A percentile compares a stretch with the other conserved stretches of the same genome.
These are phyloP conservation scores for Candida michaelii DNA, from an alignment of 805 yeast species.

Conservation along the genomic window DNA sequence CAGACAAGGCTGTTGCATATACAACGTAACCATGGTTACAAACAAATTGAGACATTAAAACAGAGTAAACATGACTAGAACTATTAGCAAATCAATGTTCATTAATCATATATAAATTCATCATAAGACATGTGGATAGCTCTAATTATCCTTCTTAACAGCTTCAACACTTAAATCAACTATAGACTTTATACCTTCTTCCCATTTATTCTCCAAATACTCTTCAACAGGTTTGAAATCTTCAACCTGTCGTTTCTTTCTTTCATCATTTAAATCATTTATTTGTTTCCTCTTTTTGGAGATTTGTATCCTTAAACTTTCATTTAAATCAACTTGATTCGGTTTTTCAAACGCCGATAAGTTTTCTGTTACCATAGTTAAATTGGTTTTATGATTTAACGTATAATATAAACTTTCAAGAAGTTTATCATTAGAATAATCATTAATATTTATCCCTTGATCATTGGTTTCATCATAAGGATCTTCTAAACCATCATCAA, in stretches of 20 bases:
- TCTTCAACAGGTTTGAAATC: slow-evolving; percentile 45
- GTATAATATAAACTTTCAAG: slow-evolving; percentile 43
- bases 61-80: not conserved
- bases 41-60: too few relatives aligned
- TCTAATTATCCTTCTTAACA: not conserved
- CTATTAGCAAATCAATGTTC: not conserved
- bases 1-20: too few relatives aligned
- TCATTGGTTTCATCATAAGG: slow-evolving; percentile 7
- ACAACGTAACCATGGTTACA: too few relatives aligned
- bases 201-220: slow-evolving; percentile 51
- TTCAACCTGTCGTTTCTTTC: slow-evolving; percentile 44
- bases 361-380: slow-evolving; percentile 29
- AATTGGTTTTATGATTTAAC: slow-evolving; percentile 38
- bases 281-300: slow-evolving; percentile 40
- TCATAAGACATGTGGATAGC: too few relatives aligned
- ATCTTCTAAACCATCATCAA: slow-evolving; percentile 19
- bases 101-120: slow-evolving; percentile 2
- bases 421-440: slow-evolving; percentile 28
- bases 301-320: slow-evolving; percentile 26
- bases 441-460: slow-evolving; percentile 32
- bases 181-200: slow-evolving; percentile 41
- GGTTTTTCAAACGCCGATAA: not conserved
- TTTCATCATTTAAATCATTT: slow-evolving; percentile 40
- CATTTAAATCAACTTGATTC: slow-evolving; percentile 23
- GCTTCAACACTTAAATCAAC: slow-evolving; percentile 38